Conservation (phyloP, 352 stramenopile species). For the Phytopythium aichiense region DNA sequence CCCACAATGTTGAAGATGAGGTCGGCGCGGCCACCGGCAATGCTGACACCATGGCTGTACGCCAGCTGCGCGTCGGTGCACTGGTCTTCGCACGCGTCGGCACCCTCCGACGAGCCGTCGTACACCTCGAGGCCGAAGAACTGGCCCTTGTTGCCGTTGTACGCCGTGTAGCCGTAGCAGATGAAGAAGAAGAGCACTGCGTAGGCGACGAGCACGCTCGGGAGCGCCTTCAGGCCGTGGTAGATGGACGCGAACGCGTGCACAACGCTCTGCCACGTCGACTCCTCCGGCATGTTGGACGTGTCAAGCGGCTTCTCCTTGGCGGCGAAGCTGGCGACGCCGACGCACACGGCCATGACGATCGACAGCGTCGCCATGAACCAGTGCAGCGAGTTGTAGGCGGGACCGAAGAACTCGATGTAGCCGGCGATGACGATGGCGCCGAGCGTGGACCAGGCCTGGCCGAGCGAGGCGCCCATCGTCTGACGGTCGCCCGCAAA, state of each 20-base stretch:
- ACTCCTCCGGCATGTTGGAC: constrained; percentile 13
- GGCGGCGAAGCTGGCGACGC: constrained; percentile 20
- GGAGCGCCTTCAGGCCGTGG: constrained; percentile 29
- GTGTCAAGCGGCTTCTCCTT: constrained; percentile 35
- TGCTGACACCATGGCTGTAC: constrained; percentile 48
- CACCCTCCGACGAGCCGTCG: constrained; percentile 23
- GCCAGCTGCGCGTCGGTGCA: constrained; percentile 28
- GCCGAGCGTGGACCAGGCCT: constrained; percentile 44
- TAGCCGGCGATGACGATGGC: constrained; percentile 50
- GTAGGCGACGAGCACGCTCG: constrained; percentile 27
- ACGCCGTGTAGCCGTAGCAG: constrained; percentile 47
- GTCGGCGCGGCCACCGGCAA: constrained; percentile 35
- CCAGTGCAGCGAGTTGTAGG: constrained; percentile 35
- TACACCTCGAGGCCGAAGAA: constrained; percentile 58
- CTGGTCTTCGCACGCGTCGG: constrained; percentile 27
- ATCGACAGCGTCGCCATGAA: constrained; percentile 54
- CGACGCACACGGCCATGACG: constrained; percentile 39
- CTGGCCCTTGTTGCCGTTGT: constrained; percentile 58
- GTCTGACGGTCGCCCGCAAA: constrained; percentile 62
- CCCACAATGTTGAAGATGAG: constrained; percentile 41
- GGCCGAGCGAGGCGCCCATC: constrained; percentile 36
- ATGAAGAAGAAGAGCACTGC: constrained; percentile 36
- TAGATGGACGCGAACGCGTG: constrained; percentile 38
- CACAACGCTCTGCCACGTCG: constrained; percentile 19
- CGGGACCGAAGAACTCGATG: constrained; percentile 49